phyloP scores from a whole-genome alignment of 129 eudicot species.

The Silybum marianum region DNA sequence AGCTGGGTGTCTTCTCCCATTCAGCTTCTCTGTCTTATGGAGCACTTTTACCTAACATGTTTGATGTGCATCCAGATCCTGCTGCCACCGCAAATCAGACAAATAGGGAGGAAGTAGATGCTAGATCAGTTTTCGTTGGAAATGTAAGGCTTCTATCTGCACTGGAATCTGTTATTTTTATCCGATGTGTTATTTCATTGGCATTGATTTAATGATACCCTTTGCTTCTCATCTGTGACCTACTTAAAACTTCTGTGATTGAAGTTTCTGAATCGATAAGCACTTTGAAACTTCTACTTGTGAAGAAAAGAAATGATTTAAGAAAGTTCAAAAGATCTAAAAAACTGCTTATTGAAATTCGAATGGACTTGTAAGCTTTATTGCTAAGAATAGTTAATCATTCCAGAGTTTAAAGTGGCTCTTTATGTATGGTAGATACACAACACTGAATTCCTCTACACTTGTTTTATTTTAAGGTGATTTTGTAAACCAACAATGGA shows the following conservation, averaged over 20 bases:
- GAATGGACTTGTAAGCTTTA: background rate
- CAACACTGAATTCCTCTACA: background rate
- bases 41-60: background rate
- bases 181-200: background rate
- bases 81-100: slow-evolving; percentile 54
- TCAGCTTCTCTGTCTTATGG: background rate
- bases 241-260: too few relatives aligned
- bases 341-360: background rate
- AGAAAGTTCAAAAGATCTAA: background rate
- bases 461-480: background rate
- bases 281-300: background rate
- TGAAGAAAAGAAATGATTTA: background rate
- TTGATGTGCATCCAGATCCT: slow-evolving; percentile 43
- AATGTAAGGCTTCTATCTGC: slow-evolving; percentile 46
- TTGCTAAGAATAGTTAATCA: background rate
- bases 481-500: background rate
- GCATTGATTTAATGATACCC: background rate
- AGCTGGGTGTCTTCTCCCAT: background rate
- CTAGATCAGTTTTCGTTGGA: slow-evolving; percentile 70
- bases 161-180: background rate
- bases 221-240: background rate
- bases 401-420: background rate
- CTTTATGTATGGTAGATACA: background rate
- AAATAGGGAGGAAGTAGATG: slow-evolving; percentile 65
- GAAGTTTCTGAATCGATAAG: background rate